Percentiles rank a stretch among this genome's conserved stretches.
Conservation (phyloP, 106 monocot genomes). For the Allium cepa region DNA sequence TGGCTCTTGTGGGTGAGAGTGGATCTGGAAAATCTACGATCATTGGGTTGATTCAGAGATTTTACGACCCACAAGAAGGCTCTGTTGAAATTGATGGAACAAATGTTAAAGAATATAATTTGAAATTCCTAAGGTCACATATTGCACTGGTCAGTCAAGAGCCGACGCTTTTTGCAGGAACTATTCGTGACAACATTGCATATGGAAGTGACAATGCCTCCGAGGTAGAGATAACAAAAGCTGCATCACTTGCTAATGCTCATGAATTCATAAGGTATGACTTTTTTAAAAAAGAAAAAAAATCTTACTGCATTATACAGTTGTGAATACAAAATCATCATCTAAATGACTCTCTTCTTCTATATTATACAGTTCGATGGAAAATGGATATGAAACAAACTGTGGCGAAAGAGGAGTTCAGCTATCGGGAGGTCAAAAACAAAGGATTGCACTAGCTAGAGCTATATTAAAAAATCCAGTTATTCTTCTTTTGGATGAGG, state of each 20-base stretch:
- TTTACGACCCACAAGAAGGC: constrained; percentile 23
- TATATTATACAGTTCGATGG: constrained; percentile 12
- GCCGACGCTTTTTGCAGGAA: constrained; percentile 22
- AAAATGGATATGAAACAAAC: constrained; percentile 21
- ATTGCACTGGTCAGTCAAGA: constrained; percentile 33
- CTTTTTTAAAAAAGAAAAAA: background rate
- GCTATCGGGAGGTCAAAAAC: constrained; percentile 42
- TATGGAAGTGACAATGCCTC: constrained; percentile 17
- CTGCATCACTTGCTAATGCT: constrained; percentile 27
- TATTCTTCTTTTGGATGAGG: constrained; percentile 33
- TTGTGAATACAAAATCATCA: too few species aligned
- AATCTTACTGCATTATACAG: too few species aligned
- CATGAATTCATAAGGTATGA: constrained; percentile 30
- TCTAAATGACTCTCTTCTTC: too few species aligned
- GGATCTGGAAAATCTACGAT: constrained; percentile 38
- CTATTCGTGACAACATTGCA: constrained; percentile 29
- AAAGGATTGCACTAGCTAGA: constrained; percentile 26
- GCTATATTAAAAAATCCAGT: constrained; percentile 24
- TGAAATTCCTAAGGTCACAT: constrained; percentile 13
- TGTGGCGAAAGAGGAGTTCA: constrained; percentile 27
- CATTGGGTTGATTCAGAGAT: constrained; percentile 21
- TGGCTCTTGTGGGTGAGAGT: constrained; percentile 28
- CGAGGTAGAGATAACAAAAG: constrained; percentile 14
- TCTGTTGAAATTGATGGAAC: constrained; percentile 21
- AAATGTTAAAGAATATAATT: constrained; percentile 17